These are phyloP conservation scores for Populus euphratica DNA, from an alignment of 345 rosid genomes.

Conservation along the genomic window DNA sequence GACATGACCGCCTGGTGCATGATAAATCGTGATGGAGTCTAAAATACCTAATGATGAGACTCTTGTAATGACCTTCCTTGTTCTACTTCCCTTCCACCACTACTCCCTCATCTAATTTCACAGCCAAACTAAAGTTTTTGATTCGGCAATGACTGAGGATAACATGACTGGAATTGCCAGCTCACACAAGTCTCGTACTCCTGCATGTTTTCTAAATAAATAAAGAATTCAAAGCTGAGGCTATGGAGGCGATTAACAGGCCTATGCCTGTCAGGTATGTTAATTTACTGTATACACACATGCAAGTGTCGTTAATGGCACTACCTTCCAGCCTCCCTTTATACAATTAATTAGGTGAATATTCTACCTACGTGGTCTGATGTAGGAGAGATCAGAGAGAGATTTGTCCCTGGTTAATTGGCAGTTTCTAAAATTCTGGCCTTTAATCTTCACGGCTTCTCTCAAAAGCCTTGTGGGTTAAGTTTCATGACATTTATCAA, in stretches of 20 bases:
- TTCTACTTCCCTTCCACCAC: not conserved
- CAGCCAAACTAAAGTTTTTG: constrained; percentile 5
- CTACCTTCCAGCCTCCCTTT: constrained; percentile 10
- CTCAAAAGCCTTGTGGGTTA: constrained; percentile 14
- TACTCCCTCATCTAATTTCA: not conserved
- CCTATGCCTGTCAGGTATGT: not conserved
- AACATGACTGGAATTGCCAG: constrained; percentile 21
- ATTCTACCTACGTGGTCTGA: constrained; percentile 20
- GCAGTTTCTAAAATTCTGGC: constrained; percentile 3
- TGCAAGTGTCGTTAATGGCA: constrained; percentile 25
- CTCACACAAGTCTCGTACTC: not conserved
- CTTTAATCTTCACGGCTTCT: constrained; percentile 16
- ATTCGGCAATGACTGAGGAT: constrained; percentile 1
- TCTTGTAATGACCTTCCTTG: constrained; percentile 3
- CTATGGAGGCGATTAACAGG: not conserved
- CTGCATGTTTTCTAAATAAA: not conserved
- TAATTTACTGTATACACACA: not conserved
- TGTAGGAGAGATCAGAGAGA: not conserved
- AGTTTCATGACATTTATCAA: constrained; percentile 1
- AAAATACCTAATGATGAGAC: constrained; percentile 5
- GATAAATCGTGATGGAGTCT: constrained; percentile 20
- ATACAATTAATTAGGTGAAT: constrained; percentile 21
- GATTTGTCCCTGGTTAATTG: not conserved
- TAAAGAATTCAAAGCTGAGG: not conserved
- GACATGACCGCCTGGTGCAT: constrained; percentile 16